Base-by-base conservation (phyloP, 148 eudicot species). In the Selenicereus undatus region DNA sequence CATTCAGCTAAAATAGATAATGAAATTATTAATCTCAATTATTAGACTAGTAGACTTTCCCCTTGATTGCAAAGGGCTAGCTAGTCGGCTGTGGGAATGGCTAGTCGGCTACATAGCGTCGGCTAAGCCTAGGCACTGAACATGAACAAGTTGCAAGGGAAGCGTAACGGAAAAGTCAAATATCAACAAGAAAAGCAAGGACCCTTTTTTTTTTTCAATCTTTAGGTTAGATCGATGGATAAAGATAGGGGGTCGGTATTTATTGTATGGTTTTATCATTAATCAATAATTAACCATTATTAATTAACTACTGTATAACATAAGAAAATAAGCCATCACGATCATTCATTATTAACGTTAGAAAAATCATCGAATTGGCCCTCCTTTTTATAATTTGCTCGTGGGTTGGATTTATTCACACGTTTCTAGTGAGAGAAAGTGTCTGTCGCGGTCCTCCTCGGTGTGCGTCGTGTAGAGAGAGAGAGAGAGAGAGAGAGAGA, bases 351-450 rank as follows among this genome's bases (percentile, higher is more conserved):
- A 16, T 56, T 56, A 56, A 56, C 22, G 20, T 18, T 56, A 56
- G 16, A 56, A 16, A 17, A 56, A 56, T 56, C 22, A 56, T 56
- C 22, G 1, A 56, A 56, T 16, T 20, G 62, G n/a, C 62, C 62
- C 62, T 56, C 30, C 71, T 66, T 66, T 65, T 66, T 48, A 66
- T 66, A 26, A 27, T 26, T 66, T 66, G 35, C 78, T 80, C 79
- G 84, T 83, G 84, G 73, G 71, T 80, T 74, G 83, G 82, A 77
- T 86, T 86, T 80, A 52, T 30, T 45, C 32, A 48, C 71, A 66
- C 32, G 27, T 66, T 75, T 76, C 76, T 10, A 36, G 65, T 13
- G 45, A 70, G 58, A 39, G 73, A 42, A 13, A 78, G 58, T 60
- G 21, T 60, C 71, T 73, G 69, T 62, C 20, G 35, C n/a, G 22